These are phyloP conservation scores for Malassezia nana DNA, from an alignment of 1,284 basidiomycete genomes.

Conservation along the genomic window DNA sequence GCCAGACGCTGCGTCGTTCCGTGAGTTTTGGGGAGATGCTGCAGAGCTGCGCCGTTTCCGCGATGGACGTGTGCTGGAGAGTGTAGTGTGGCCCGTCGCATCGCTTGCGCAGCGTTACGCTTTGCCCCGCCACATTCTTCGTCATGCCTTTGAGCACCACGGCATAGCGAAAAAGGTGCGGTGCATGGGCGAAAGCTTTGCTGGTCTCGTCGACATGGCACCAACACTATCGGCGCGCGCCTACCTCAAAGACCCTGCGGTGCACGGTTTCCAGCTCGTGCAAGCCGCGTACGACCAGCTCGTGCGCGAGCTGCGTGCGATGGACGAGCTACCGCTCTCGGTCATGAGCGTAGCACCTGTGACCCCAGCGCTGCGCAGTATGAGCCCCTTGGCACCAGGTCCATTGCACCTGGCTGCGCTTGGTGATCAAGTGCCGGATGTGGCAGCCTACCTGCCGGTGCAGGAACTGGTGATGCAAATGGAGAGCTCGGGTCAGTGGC, in stretches of 20 bases:
- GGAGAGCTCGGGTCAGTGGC: conserved; percentile 80
- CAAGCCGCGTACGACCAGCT: conserved; percentile 70
- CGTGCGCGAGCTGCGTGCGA: conserved; percentile 64
- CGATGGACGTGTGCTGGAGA: conserved; percentile 82
- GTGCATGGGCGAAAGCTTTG: conserved; percentile 57
- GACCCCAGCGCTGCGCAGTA: conserved; percentile 64
- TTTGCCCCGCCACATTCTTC: conserved; percentile 66
- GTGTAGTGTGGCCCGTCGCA: conserved; percentile 70
- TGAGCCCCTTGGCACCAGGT: conserved; percentile 62
- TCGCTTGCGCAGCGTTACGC: conserved; percentile 53
- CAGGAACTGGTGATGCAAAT: conserved; percentile 52
- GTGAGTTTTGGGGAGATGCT: conserved; percentile 79
- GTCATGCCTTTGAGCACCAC: conserved; percentile 66
- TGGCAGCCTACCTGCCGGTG: conserved; percentile 50
- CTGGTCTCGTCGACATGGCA: conserved; percentile 56
- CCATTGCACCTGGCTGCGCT: conserved; percentile 51
- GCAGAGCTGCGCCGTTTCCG: conserved; percentile 93
- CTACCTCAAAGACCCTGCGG: conserved; percentile 46
- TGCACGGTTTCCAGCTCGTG: conserved; percentile 61
- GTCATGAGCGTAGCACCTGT: conserved; percentile 67
- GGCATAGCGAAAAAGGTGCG: conserved; percentile 55
- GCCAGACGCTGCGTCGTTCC: conserved; percentile 57
- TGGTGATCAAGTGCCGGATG: conserved; percentile 42
- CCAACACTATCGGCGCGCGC: conserved; percentile 33
- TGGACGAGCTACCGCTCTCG: conserved; percentile 67